Evolutionary conservation across 169 alveolate species (phyloP).

Genomic region (Plasmodium fragile): DNA sequence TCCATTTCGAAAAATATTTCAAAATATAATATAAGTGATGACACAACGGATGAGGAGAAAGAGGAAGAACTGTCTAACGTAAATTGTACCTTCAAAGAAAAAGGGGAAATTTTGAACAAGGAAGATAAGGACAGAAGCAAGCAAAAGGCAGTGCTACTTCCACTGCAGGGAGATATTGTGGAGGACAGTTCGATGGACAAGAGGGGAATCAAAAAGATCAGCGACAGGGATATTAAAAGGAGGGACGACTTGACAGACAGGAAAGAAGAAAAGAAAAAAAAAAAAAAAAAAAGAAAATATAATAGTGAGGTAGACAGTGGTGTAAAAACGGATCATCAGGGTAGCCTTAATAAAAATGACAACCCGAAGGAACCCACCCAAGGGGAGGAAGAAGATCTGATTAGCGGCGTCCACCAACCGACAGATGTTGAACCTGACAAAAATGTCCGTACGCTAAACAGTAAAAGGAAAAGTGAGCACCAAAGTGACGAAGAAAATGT

Average conservation of each 20-base stretch:
- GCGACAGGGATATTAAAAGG: not conserved
- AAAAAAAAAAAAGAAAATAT: not conserved
- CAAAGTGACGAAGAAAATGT: not conserved
- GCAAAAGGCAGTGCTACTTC: not conserved
- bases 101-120: not conserved
- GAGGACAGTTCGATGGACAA: not conserved
- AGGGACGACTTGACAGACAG: not conserved
- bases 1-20: constrained; percentile 33
- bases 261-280: not conserved
- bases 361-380: not conserved
- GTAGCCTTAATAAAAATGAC: not conserved
- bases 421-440: not conserved
- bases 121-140: not conserved
- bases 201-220: not conserved
- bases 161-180: not conserved
- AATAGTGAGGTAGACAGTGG: not conserved
- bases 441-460: not conserved
- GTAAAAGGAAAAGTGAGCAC: not conserved
- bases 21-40: not conserved
- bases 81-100: not conserved
- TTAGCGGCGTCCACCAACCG: not conserved
- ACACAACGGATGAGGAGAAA: not conserved
- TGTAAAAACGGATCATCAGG: not conserved
- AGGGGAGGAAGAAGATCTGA: not conserved
- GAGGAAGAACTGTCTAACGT: not conserved